Evolutionary conservation across 2,329 filamentous ascomycete species (phyloP).

Genomic region (Alternaria sp.): DNA sequence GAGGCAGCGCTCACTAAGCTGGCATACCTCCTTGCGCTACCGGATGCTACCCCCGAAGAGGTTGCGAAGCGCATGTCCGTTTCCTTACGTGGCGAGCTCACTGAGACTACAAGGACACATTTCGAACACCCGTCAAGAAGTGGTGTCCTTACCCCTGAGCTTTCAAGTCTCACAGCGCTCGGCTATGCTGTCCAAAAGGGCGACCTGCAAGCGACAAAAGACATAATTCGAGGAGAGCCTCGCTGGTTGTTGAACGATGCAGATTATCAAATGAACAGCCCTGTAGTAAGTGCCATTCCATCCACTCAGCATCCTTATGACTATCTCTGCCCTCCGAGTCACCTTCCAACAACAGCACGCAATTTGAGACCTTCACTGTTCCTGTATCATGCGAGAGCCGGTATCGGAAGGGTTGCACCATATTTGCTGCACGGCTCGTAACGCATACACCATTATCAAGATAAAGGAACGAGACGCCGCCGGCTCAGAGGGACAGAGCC

Average conservation of each 20-base stretch:
- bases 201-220: slow-evolving; percentile 68
- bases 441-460: slow-evolving; percentile 35
- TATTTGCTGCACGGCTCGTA: slow-evolving; percentile 18
- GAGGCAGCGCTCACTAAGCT: slow-evolving; percentile 92
- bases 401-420: slow-evolving; percentile 33
- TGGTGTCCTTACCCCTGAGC: slow-evolving; percentile 59
- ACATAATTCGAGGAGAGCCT: slow-evolving; percentile 72
- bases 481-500: slow-evolving; percentile 29
- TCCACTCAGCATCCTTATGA: slow-evolving; percentile 28
- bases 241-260: slow-evolving; percentile 73
- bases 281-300: slow-evolving; percentile 50
- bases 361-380: slow-evolving; percentile 10
- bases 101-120: slow-evolving; percentile 72
- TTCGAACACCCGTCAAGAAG: slow-evolving; percentile 76
- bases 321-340: slow-evolving; percentile 30
- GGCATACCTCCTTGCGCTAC: slow-evolving; percentile 78
- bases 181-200: slow-evolving; percentile 81
- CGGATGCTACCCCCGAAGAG: slow-evolving; percentile 67
- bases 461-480: slow-evolving; percentile 35
- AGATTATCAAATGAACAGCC: slow-evolving; percentile 83
- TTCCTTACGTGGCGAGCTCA: slow-evolving; percentile 84
- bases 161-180: slow-evolving; percentile 74
- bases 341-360: slow-evolving; percentile 17
- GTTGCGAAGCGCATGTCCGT: slow-evolving; percentile 74
- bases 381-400: slow-evolving; percentile 25